Evolutionary conservation across 352 stramenopile species (phyloP).

Genomic region (Pythium folliculosum): DNA sequence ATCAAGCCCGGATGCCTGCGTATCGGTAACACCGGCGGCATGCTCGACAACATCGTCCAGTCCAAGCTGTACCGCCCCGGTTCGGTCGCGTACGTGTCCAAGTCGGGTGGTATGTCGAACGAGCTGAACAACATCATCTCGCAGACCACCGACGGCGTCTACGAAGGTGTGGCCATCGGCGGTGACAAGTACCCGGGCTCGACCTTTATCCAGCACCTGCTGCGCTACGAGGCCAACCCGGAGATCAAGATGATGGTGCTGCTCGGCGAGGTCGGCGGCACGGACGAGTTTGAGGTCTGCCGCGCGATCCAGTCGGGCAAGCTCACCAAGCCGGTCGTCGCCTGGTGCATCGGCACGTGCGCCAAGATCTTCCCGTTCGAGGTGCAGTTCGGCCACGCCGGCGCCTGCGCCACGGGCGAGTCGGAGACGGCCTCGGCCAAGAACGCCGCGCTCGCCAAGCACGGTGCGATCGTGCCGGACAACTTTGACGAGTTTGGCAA

Average conservation of each 20-base stretch:
- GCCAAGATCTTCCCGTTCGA: slow-evolving; percentile 97
- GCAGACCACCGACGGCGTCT: slow-evolving; percentile 95
- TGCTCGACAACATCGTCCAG: slow-evolving; percentile 98
- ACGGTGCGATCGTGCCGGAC: slow-evolving; percentile 91
- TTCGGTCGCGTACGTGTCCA: slow-evolving; percentile 96
- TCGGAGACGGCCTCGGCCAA: slow-evolving; percentile 94
- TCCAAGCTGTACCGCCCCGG: slow-evolving; percentile 96
- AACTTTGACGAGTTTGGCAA: slow-evolving; percentile 96
- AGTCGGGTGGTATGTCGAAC: slow-evolving; percentile 97
- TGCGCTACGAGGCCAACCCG: slow-evolving; percentile 96
- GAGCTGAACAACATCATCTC: slow-evolving; percentile 98
- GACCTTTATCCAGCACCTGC: slow-evolving; percentile 96
- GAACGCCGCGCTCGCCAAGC: slow-evolving; percentile 89
- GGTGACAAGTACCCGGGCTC: slow-evolving; percentile 96
- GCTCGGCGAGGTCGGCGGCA: slow-evolving; percentile 94
- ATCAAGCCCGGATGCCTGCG: slow-evolving; percentile 97
- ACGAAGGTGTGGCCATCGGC: slow-evolving; percentile 94
- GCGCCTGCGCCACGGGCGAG: slow-evolving; percentile 91
- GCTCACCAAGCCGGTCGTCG: slow-evolving; percentile 96
- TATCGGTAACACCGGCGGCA: slow-evolving; percentile 97
- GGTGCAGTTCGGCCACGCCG: slow-evolving; percentile 97
- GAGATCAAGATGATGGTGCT: slow-evolving; percentile 97
- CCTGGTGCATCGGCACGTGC: slow-evolving; percentile 98
- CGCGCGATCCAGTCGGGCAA: slow-evolving; percentile 91
- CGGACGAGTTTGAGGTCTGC: slow-evolving; percentile 96